Base-by-base conservation (phyloP, 768 basidiomycete genomes). In the Agaricus bisporus region DNA sequence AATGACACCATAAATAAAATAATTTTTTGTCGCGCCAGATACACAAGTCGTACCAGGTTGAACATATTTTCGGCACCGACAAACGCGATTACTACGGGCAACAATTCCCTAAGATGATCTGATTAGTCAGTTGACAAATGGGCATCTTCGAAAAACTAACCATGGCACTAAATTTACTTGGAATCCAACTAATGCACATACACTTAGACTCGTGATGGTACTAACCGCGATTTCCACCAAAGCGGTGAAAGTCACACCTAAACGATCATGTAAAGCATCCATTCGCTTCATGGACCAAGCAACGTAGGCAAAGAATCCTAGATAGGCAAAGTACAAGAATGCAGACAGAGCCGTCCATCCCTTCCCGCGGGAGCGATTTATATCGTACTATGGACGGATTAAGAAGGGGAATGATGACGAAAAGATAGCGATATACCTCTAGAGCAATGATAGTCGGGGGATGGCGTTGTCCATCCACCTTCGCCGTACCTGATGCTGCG, bases 41-140 rank as follows among this genome's bases (percentile, higher is more conserved):
- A 17, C 38, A 17, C 50, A 14, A 28, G 35, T 68, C 84, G 58
- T 66, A 93, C 93, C 65, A 99, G 74, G 61, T 86, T 88, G 65
- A 93, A 91, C 95, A 98, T 98, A 62, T 98, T 98, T 71, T 98
- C 95, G 2, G 92, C 89, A 2, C 95, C 95, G 12, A 95, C 88
- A 59, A 98, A 95, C 6, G 94, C 82, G 48, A 99, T 93, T 36
- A 97, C 88, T 54, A 98, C 88, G 1, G 95, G 95, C 48, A 99
- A 74, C 39, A 95, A 70, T 64, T 89, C 86, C 90, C 90, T 91
- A 25, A 26, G 29, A 48, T 37, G n/a, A 25, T 32, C 41, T 49
- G 49, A 47, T 55, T 48, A 46, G 58, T 45, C 22, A 55, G 42
- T 22, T 26, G 48, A 49, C 18, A 43, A 44, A 39, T 14, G 12